These are phyloP conservation scores for Digitaria exilis DNA, from an alignment of 202 grass and related monocot species.

Conservation along the genomic window DNA sequence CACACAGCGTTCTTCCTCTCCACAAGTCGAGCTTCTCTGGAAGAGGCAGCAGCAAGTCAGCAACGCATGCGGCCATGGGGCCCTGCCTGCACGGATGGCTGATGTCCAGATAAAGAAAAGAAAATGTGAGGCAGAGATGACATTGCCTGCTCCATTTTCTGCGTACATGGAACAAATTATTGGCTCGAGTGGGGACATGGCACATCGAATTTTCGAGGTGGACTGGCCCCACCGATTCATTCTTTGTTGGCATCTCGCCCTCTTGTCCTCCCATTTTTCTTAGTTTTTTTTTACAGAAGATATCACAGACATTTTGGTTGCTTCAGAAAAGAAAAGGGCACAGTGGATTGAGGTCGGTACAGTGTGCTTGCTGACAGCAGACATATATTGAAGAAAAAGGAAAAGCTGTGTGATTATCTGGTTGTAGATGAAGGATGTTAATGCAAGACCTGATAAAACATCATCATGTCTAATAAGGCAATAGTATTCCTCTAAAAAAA, in stretches of 20 bases:
- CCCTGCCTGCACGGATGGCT: background rate
- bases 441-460: background rate
- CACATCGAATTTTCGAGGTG: slow-evolving; percentile 22
- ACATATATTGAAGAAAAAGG: background rate
- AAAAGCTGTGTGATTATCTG: background rate
- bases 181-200: slow-evolving; percentile 28
- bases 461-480: too few species aligned
- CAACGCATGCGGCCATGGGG: background rate
- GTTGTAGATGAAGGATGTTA: background rate
- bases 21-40: slow-evolving; percentile 21
- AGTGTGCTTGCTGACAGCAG: background rate
- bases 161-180: too few species aligned
- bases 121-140: slow-evolving; percentile 46
- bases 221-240: slow-evolving; percentile 32
- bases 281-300: background rate
- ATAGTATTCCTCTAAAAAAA: too few species aligned
- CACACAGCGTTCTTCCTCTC: slow-evolving; percentile 36
- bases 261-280: background rate
- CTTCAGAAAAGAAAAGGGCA: background rate
- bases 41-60: background rate
- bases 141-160: slow-evolving; percentile 48
- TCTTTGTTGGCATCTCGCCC: slow-evolving; percentile 28
- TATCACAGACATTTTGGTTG: background rate
- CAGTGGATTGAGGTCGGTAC: background rate
- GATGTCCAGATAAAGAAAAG: slow-evolving; percentile 41